Percentiles rank a stretch among this genome's conserved stretches.
phyloP scores from a whole-genome alignment of 495 filamentous ascomycete species.

The Astrothelium subdiscretum region DNA sequence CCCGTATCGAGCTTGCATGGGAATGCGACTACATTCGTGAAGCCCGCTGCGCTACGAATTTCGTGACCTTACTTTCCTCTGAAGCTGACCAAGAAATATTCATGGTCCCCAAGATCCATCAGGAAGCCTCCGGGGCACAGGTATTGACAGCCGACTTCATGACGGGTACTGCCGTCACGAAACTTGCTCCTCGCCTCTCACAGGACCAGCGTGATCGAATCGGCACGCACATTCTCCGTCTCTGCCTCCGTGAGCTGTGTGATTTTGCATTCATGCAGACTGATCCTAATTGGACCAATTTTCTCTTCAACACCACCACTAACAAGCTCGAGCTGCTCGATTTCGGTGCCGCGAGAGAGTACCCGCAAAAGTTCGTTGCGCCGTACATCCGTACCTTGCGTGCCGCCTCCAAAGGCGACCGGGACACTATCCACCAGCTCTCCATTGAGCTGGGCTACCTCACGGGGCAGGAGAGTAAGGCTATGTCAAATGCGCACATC shows the following conservation, averaged over 20 bases:
- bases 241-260: conserved; percentile 85
- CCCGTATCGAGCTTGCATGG: conserved; percentile 85
- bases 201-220: conserved; percentile 85
- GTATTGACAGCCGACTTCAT: conserved; percentile 93
- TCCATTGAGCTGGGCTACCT: conserved; percentile 83
- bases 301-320: conserved; percentile 68
- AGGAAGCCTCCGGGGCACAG: conserved; percentile 70
- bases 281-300: conserved; percentile 99
- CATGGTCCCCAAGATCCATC: conserved; percentile 62
- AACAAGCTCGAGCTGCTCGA: conserved; percentile 82
- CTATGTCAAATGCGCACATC: conserved; percentile 82
- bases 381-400: conserved; percentile 67
- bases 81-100: conserved; percentile 53
- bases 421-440: conserved; percentile 46
- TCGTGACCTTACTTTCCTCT: conserved; percentile 56
- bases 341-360: conserved; percentile 87
- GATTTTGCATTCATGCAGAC: conserved; percentile 98
- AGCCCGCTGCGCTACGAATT: conserved; percentile 63
- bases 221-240: conserved; percentile 81
- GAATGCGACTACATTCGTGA: conserved; percentile 94
- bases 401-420: conserved; percentile 63
- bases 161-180: conserved; percentile 78
- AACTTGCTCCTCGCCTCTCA: conserved; percentile 50
- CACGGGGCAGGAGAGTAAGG: conserved; percentile 69
- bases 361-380: conserved; percentile 62